Percentiles rank a stretch among this genome's conserved stretches.
phyloP scores from a whole-genome alignment of 805 yeast genomes.

The Zygoascus ofunaensis region DNA sequence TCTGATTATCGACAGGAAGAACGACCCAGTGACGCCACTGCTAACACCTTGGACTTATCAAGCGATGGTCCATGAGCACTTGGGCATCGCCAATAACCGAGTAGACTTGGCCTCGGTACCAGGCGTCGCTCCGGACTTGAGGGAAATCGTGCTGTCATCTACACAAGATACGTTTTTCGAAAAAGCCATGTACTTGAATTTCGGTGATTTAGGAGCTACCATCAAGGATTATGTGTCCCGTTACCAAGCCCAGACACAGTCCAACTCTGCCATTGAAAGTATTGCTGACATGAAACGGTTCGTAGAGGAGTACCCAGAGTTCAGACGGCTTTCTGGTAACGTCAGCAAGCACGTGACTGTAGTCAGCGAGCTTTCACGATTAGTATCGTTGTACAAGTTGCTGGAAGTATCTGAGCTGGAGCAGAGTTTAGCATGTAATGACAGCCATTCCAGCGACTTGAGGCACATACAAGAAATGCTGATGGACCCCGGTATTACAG shows the following conservation, averaged over 20 bases:
- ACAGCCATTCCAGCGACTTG: slow-evolving; percentile 48
- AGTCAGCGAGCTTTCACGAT: slow-evolving; percentile 75
- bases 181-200: slow-evolving; percentile 79
- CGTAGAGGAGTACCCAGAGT: slow-evolving; percentile 90
- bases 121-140: slow-evolving; percentile 47
- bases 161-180: slow-evolving; percentile 69
- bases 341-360: slow-evolving; percentile 88
- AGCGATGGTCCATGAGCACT: slow-evolving; percentile 89
- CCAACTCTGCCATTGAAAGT: slow-evolving; percentile 60
- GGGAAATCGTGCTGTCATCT: slow-evolving; percentile 55
- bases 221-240: slow-evolving; percentile 76
- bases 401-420: slow-evolving; percentile 88
- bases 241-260: slow-evolving; percentile 72
- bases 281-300: slow-evolving; percentile 85
- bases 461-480: slow-evolving; percentile 49
- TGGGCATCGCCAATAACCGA: slow-evolving; percentile 74
- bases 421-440: slow-evolving; percentile 69
- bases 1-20: slow-evolving; percentile 69
- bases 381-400: slow-evolving; percentile 52
- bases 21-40: slow-evolving; percentile 90
- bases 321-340: slow-evolving; percentile 75
- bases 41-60: slow-evolving; percentile 96
- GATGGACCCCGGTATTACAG: slow-evolving; percentile 32
- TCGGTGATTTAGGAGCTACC: slow-evolving; percentile 85
- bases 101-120: slow-evolving; percentile 55